phyloP scores from a whole-genome alignment of 768 basidiomycete genomes.

The Kwoniella sp. region DNA sequence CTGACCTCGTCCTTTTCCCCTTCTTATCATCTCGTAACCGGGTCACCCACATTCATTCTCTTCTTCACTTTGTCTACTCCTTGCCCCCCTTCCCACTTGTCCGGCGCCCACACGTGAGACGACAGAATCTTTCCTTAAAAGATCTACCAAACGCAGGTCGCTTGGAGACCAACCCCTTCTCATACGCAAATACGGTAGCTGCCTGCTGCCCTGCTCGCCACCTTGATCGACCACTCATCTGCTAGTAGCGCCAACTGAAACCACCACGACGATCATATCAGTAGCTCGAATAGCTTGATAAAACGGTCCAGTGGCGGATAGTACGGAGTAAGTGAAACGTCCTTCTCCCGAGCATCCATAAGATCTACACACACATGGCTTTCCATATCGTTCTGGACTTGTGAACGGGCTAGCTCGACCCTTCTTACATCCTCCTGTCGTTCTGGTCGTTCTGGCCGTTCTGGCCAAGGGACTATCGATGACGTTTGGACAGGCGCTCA shows the following conservation, averaged over 20 bases:
- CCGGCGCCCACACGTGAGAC: too few relatives aligned
- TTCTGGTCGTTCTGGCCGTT: too few relatives aligned
- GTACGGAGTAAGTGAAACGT: conserved; percentile 1
- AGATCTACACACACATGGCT: neutral
- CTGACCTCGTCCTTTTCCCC: neutral
- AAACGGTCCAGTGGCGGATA: neutral
- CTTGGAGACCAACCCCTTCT: neutral
- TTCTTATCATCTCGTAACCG: neutral
- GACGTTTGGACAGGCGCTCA: neutral
- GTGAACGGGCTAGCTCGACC: neutral
- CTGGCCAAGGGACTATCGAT: neutral
- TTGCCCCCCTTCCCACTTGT: neutral
- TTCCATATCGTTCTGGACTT: neutral
- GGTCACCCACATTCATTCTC: neutral
- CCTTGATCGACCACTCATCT: neutral
- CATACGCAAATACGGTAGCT: neutral
- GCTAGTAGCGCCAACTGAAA: neutral
- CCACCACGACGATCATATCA: neutral
- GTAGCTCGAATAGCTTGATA: neutral
- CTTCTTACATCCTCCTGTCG: neutral
- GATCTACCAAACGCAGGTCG: conserved; percentile 1
- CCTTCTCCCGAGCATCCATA: neutral
- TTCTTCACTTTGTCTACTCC: neutral
- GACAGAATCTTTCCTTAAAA: neutral
- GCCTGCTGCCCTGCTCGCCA: neutral